These are phyloP conservation scores for Fraxinus albicans DNA, from an alignment of 305 asterid species.

Conservation along the genomic window DNA sequence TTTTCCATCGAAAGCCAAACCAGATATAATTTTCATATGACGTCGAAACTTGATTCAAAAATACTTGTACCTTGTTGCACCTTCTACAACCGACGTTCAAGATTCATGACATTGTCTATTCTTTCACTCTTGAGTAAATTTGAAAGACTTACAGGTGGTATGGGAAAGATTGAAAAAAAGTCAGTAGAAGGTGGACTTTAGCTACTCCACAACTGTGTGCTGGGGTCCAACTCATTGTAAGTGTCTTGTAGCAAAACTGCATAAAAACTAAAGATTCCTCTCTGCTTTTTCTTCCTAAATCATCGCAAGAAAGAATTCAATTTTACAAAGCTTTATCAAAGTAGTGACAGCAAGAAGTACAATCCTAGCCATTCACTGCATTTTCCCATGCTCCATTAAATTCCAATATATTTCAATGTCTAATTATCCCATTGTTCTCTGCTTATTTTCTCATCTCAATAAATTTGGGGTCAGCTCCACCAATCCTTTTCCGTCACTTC, in stretches of 20 bases:
- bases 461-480: not conserved
- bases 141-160: slow-evolving; percentile 23
- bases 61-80: not conserved
- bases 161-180: slow-evolving; percentile 36
- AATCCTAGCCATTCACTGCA: slow-evolving; percentile 26
- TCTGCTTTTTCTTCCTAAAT: slow-evolving; percentile 27
- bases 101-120: not conserved
- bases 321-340: slow-evolving; percentile 18
- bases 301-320: slow-evolving; percentile 17
- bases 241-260: slow-evolving; percentile 40
- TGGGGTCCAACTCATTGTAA: slow-evolving; percentile 45
- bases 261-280: slow-evolving; percentile 50
- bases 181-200: slow-evolving; percentile 43
- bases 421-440: slow-evolving; percentile 11
- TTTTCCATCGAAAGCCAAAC: not conserved
- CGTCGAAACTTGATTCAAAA: not conserved
- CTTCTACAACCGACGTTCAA: not conserved
- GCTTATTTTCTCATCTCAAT: not conserved
- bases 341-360: slow-evolving; percentile 33
- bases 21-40: not conserved
- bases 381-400: slow-evolving; percentile 30
- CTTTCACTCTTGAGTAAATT: not conserved
- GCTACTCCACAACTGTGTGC: slow-evolving; percentile 31
- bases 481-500: not conserved
- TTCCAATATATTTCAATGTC: slow-evolving; percentile 8